phyloP scores from a whole-genome alignment of 202 grass and related monocot genomes.

The Carex arenaria region DNA sequence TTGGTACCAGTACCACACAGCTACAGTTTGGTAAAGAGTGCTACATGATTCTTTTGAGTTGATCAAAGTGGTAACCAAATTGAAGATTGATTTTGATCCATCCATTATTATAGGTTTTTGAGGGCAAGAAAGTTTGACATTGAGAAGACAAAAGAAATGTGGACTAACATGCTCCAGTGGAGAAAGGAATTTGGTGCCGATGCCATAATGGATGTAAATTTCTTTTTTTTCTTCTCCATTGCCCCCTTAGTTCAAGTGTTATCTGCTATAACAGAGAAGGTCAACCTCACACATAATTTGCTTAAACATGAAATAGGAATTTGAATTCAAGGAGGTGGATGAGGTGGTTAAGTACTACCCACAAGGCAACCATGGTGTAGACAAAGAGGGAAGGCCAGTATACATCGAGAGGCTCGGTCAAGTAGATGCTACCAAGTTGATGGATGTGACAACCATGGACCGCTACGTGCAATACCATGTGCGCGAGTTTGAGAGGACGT shows the following conservation, averaged over 20 bases:
- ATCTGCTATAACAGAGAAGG: neutral
- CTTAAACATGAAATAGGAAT: constrained; percentile 39
- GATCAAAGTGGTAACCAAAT: neutral
- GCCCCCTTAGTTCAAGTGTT: neutral
- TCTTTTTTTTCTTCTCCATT: neutral
- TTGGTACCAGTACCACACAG: neutral
- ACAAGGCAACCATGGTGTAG: constrained; percentile 92
- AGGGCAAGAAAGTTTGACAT: constrained; percentile 88
- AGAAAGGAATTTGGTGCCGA: constrained; percentile 85
- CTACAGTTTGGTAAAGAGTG: neutral
- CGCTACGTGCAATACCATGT: constrained; percentile 93
- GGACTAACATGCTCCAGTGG: constrained; percentile 93
- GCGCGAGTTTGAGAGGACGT: constrained; percentile 88
- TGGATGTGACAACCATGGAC: constrained; percentile 96
- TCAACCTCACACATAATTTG: neutral
- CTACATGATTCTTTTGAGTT: neutral
- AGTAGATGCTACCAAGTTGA: constrained; percentile 72
- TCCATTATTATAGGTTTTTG: constrained; percentile 46
- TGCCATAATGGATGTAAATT: constrained; percentile 67
- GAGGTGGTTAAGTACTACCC: constrained; percentile 93
- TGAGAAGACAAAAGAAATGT: constrained; percentile 96
- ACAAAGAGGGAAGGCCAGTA: constrained; percentile 88
- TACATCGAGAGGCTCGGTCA: constrained; percentile 88
- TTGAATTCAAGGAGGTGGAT: constrained; percentile 76
- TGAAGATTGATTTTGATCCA: neutral